A percentile compares a stretch with the other conserved stretches of the same genome.
Evolutionary conservation across 2,329 filamentous ascomycete species (phyloP).

Genomic region (Colletotrichum incanum): DNA sequence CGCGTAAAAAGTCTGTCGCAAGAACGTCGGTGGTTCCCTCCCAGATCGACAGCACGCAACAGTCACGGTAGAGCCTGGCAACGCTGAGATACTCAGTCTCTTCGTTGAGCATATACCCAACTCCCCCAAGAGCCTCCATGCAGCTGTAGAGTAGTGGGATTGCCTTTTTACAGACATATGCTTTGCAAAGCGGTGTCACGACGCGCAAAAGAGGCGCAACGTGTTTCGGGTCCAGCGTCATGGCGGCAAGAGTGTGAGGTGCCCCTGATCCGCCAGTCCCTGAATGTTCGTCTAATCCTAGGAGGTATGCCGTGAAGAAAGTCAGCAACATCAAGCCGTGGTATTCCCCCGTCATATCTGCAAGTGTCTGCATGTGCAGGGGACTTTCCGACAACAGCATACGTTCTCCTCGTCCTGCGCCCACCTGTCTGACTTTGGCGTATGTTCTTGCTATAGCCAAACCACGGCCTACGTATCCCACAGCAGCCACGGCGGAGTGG

Average conservation of each 20-base stretch:
- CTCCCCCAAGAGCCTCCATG: constrained; percentile 77
- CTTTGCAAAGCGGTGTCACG: constrained; percentile 74
- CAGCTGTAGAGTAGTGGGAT: constrained; percentile 68
- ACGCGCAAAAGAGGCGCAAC: constrained; percentile 66
- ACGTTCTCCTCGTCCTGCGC: constrained; percentile 50
- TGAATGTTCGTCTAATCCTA: constrained; percentile 68
- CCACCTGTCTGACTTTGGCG: constrained; percentile 69
- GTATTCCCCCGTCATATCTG: constrained; percentile 70
- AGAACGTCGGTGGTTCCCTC: constrained; percentile 83
- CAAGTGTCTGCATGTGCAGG: constrained; percentile 72
- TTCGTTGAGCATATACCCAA: constrained; percentile 77
- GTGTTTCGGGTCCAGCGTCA: constrained; percentile 54
- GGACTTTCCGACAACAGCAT: constrained; percentile 66
- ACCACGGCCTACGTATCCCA: constrained; percentile 69
- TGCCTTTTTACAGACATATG: constrained; percentile 66
- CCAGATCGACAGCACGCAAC: constrained; percentile 77
- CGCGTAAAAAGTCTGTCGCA: constrained; percentile 58
- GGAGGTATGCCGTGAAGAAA: constrained; percentile 67
- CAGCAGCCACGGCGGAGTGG: constrained; percentile 68
- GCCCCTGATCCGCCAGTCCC: neutral
- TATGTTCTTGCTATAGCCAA: constrained; percentile 72
- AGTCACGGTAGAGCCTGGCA: constrained; percentile 76
- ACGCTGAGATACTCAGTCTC: constrained; percentile 75
- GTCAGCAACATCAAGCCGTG: constrained; percentile 70
- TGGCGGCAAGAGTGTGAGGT: constrained; percentile 7